phyloP scores from a whole-genome alignment of 208 protist species.

The Trypanosoma boissoni region DNA sequence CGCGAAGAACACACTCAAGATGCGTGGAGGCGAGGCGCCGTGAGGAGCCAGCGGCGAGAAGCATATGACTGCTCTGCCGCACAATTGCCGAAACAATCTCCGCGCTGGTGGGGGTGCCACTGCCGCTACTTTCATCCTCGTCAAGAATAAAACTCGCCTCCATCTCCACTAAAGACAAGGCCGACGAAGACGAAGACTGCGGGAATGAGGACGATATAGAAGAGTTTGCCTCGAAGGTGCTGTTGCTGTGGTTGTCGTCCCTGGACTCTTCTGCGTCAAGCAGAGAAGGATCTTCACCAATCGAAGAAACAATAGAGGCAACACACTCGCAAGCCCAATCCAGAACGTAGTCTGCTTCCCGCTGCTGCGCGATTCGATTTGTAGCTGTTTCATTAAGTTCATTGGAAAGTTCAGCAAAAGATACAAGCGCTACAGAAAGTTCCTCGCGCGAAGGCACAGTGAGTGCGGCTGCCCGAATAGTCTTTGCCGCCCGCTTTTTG shows the following conservation, averaged over 20 bases:
- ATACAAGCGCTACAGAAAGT: constrained; percentile 2
- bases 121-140: constrained; percentile 12
- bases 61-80: neutral
- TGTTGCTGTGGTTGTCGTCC: neutral
- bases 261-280: neutral
- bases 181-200: no score
- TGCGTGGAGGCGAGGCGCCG: constrained; percentile 16
- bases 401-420: neutral
- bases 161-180: constrained; percentile 12
- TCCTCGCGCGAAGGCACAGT: constrained; percentile 10
- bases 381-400: neutral
- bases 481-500: neutral
- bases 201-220: no score
- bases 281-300: neutral
- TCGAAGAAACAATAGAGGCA: neutral
- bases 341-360: neutral
- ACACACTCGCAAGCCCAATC: neutral
- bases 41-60: constrained; percentile 14
- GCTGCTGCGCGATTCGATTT: neutral
- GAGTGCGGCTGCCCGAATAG: neutral
- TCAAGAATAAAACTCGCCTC: constrained; percentile 21
- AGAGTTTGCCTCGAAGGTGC: no score
- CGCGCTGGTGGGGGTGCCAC: constrained; percentile 8
- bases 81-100: constrained; percentile 9
- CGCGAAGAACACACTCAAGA: constrained; percentile 28